phyloP scores from a whole-genome alignment of 805 yeast genomes.

The Saturnispora sekii region DNA sequence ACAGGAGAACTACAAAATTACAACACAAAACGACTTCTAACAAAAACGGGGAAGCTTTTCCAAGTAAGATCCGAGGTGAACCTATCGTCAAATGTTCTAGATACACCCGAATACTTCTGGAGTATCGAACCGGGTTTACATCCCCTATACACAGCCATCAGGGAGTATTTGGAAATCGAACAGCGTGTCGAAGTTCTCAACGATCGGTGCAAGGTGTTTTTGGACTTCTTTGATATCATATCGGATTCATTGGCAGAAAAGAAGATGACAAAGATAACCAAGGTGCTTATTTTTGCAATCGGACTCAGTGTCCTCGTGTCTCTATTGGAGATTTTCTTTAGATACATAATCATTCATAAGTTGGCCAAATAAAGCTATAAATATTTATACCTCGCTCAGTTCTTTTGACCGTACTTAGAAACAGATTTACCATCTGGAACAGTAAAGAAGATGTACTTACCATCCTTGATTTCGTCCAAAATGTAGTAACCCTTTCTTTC shows the following conservation, averaged over 20 bases:
- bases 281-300: conserved; percentile 79
- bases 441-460: conserved; percentile 71
- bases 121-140: conserved; percentile 89
- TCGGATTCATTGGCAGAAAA: conserved; percentile 92
- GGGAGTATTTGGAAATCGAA: conserved; percentile 91
- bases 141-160: conserved; percentile 79
- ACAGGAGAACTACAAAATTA: conserved; percentile 77
- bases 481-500: conserved; percentile 96
- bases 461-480: conserved; percentile 55
- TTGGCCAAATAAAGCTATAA: not conserved
- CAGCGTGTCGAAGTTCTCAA: conserved; percentile 89
- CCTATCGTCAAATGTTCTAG: conserved; percentile 79
- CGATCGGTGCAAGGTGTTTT: conserved; percentile 86
- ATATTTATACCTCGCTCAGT: conserved; percentile 10
- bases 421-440: conserved; percentile 93
- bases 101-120: conserved; percentile 97
- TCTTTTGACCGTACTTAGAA: conserved; percentile 63
- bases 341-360: conserved; percentile 41
- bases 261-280: conserved; percentile 84
- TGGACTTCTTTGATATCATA: conserved; percentile 87
- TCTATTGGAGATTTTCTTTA: conserved; percentile 52
- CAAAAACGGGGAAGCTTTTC: conserved; percentile 84
- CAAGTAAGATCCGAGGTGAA: conserved; percentile 90
- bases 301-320: conserved; percentile 72
- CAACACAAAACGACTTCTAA: conserved; percentile 72